Conservation (phyloP, 495 filamentous ascomycete species). For the Podospora appendiculata region DNA sequence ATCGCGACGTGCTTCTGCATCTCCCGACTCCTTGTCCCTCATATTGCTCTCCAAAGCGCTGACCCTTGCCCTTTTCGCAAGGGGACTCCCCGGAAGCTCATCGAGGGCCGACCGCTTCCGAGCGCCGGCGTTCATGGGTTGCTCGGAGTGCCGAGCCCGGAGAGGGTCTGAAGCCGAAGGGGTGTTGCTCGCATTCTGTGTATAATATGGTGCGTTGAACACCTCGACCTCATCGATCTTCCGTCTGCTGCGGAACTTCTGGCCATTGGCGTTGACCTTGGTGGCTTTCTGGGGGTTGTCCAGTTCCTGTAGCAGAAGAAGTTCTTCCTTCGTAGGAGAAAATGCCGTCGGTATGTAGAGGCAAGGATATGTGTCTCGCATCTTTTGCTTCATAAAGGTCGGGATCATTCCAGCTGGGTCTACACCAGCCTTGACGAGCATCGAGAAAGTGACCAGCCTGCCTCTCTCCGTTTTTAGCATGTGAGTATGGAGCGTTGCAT, state of each 20-base stretch:
- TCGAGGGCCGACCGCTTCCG: conserved; percentile 11
- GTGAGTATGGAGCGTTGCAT: conserved; percentile 19
- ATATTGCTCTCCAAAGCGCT: background rate
- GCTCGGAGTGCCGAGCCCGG: conserved; percentile 9
- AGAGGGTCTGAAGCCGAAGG: conserved; percentile 9
- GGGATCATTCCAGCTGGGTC: conserved; percentile 14
- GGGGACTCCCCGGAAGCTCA: conserved; percentile 2
- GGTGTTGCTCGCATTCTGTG: conserved; percentile 7
- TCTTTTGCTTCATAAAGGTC: conserved; percentile 27
- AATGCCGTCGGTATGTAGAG: conserved; percentile 38
- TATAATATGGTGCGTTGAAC: conserved; percentile 29
- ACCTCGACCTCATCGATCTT: conserved; percentile 25
- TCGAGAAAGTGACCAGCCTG: conserved; percentile 9
- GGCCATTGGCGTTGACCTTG: conserved; percentile 19
- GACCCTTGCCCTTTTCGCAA: conserved; percentile 10
- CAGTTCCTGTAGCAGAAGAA: conserved; percentile 16
- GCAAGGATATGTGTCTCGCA: conserved; percentile 32
- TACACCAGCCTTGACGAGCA: conserved; percentile 20
- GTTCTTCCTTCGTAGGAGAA: conserved; percentile 30
- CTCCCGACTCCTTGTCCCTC: background rate
- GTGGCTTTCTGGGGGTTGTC: conserved; percentile 8
- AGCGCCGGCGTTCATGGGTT: background rate
- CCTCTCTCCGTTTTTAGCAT: conserved; percentile 21
- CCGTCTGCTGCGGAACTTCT: conserved; percentile 22
- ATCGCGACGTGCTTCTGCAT: too few species aligned